These are phyloP conservation scores for Leccinum rimulosum DNA, from an alignment of 768 basidiomycete genomes.

Conservation along the genomic window DNA sequence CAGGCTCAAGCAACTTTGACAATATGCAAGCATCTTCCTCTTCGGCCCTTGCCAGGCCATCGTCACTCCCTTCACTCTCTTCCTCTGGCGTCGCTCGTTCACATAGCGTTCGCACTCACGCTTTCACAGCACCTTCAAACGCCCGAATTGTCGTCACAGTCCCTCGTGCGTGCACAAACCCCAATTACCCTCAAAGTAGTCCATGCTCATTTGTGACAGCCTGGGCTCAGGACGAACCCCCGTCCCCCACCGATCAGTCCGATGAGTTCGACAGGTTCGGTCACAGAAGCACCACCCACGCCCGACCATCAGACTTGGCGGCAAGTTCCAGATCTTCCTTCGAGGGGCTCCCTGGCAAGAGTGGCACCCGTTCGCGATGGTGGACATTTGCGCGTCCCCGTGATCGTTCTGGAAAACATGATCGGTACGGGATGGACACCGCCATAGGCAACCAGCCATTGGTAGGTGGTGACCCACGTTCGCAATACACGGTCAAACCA, in stretches of 20 bases:
- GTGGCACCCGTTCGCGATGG: slow-evolving; percentile 54
- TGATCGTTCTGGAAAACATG: slow-evolving; percentile 20
- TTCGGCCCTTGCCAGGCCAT: slow-evolving; percentile 14
- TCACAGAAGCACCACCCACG: slow-evolving; percentile 33
- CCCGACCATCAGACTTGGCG: slow-evolving; percentile 49
- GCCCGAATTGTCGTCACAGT: slow-evolving; percentile 59
- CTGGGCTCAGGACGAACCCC: slow-evolving; percentile 83
- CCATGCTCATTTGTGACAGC: slow-evolving; percentile 41
- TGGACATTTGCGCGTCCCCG: slow-evolving; percentile 71
- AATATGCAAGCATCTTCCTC: slow-evolving; percentile 17
- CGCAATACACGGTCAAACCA: slow-evolving; percentile 8
- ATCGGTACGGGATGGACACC: slow-evolving; percentile 3
- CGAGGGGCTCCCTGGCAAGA: slow-evolving; percentile 30
- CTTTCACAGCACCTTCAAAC: slow-evolving; percentile 37
- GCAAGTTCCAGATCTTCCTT: slow-evolving; percentile 48
- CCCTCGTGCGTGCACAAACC: slow-evolving; percentile 53
- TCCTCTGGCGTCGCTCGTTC: slow-evolving; percentile 28
- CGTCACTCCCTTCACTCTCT: slow-evolving; percentile 26
- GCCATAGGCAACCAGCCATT: not conserved
- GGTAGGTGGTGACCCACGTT: slow-evolving; percentile 18
- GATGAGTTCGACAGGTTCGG: slow-evolving; percentile 37
- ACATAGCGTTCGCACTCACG: slow-evolving; percentile 27
- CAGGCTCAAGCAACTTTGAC: not conserved
- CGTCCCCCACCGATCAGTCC: slow-evolving; percentile 55
- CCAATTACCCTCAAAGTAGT: not conserved